These are phyloP conservation scores for Priceomyces castillae DNA, from an alignment of 805 yeast genomes.

Conservation along the genomic window DNA sequence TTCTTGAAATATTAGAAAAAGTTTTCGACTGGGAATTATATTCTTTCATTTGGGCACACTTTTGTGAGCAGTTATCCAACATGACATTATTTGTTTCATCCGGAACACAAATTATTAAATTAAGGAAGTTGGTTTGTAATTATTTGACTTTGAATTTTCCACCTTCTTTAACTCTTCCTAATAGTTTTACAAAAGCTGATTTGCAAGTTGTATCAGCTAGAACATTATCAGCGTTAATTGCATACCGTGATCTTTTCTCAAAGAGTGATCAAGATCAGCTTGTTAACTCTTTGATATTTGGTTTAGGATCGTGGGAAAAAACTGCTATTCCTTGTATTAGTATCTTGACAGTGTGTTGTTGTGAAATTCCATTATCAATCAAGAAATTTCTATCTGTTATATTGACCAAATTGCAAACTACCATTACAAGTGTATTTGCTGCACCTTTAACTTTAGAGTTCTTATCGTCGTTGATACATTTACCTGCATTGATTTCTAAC, in stretches of 20 bases:
- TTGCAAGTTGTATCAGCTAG: slow-evolving; percentile 64
- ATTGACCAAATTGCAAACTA: slow-evolving; percentile 68
- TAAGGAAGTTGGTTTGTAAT: slow-evolving; percentile 52
- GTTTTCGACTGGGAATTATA: slow-evolving; percentile 70
- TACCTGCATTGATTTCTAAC: slow-evolving; percentile 65
- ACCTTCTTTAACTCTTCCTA: slow-evolving; percentile 37
- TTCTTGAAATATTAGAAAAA: slow-evolving; percentile 47
- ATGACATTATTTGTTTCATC: slow-evolving; percentile 47
- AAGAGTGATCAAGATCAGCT: slow-evolving; percentile 63
- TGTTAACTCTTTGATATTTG: slow-evolving; percentile 55
- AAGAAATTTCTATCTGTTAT: slow-evolving; percentile 67
- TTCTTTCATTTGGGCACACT: slow-evolving; percentile 62
- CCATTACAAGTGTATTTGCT: slow-evolving; percentile 67
- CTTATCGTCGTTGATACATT: slow-evolving; percentile 59
- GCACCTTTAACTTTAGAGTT: slow-evolving; percentile 76
- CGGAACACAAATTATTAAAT: slow-evolving; percentile 33
- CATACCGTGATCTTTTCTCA: slow-evolving; percentile 53
- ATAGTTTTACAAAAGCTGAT: slow-evolving; percentile 52
- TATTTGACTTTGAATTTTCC: slow-evolving; percentile 56
- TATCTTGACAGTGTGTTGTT: slow-evolving; percentile 72
- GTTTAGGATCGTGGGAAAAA: slow-evolving; percentile 72
- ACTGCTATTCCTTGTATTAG: slow-evolving; percentile 78
- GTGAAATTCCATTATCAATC: slow-evolving; percentile 72
- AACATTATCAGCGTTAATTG: slow-evolving; percentile 58
- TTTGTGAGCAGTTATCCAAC: slow-evolving; percentile 68